phyloP scores from a whole-genome alignment of 148 eudicot species.

The Amaranthus hypochondriacus region DNA sequence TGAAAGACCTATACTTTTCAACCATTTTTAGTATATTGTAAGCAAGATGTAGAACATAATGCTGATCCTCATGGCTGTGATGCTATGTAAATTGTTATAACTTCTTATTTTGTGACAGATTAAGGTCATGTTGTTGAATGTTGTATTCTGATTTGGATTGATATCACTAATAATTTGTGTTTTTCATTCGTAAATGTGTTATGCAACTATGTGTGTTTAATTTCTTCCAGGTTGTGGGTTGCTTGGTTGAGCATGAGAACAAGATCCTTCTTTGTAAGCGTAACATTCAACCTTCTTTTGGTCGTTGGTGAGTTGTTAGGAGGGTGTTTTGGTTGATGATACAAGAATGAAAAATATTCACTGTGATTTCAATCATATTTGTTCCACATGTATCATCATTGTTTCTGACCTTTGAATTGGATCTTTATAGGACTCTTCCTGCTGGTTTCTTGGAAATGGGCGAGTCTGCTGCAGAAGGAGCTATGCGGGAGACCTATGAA shows the following conservation, averaged over 20 bases:
- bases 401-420: constrained; percentile 12
- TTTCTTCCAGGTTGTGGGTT: constrained; percentile 81
- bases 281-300: constrained; percentile 92
- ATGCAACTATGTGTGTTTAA: not conserved
- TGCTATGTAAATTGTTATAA: not conserved
- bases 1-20: not conserved
- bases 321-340: not conserved
- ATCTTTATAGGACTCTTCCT: constrained; percentile 77
- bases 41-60: not conserved
- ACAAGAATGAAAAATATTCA: not conserved
- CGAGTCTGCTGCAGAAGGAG: constrained; percentile 95
- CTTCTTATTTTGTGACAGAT: not conserved
- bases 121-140: not conserved
- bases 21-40: no score
- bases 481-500: constrained; percentile 87
- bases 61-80: not conserved
- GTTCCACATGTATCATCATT: not conserved
- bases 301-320: constrained; percentile 63
- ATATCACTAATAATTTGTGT: not conserved
- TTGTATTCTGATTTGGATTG: not conserved
- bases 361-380: not conserved
- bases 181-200: not conserved
- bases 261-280: constrained; percentile 84
- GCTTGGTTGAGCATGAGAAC: constrained; percentile 93
- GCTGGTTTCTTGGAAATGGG: constrained; percentile 99